Conservation (phyloP, 345 rosid genomes). For the Reutealis trisperma region DNA sequence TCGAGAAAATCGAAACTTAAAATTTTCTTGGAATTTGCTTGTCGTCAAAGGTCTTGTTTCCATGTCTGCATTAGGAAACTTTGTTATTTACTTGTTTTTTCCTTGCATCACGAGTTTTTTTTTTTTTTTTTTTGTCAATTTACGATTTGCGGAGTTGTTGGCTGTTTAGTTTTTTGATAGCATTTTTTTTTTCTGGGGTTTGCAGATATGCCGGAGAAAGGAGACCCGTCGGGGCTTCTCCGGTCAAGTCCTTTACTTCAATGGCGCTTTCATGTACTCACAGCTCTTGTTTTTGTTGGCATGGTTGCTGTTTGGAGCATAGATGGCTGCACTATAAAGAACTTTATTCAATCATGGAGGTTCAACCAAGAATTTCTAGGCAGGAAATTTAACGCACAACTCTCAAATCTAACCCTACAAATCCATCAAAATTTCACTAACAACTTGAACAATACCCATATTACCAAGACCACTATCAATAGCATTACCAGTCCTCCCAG, state of each 20-base stretch:
- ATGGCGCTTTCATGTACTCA: constrained; percentile 70
- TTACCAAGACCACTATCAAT: not conserved
- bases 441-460: constrained; percentile 1
- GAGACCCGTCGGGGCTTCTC: constrained; percentile 29
- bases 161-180: not conserved
- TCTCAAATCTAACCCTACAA: constrained; percentile 19
- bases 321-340: constrained; percentile 58
- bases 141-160: not conserved
- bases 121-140: constrained; percentile 11
- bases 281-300: constrained; percentile 57
- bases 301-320: constrained; percentile 72
- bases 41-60: not conserved
- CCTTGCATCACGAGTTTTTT: no score
- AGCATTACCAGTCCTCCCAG: not conserved
- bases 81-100: not conserved
- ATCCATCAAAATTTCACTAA: constrained; percentile 7
- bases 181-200: not conserved
- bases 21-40: not conserved
- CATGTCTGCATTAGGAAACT: not conserved
- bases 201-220: constrained; percentile 72
- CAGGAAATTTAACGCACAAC: constrained; percentile 5
- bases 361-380: constrained; percentile 34
- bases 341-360: constrained; percentile 62
- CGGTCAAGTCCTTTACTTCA: constrained; percentile 51
- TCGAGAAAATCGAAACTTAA: constrained; percentile 7